Evolutionary conservation across 495 filamentous ascomycete genomes (phyloP), one percentile per base, ranked within the genome.

Genomic region (Amphirosellinia nigrospora): DNA sequence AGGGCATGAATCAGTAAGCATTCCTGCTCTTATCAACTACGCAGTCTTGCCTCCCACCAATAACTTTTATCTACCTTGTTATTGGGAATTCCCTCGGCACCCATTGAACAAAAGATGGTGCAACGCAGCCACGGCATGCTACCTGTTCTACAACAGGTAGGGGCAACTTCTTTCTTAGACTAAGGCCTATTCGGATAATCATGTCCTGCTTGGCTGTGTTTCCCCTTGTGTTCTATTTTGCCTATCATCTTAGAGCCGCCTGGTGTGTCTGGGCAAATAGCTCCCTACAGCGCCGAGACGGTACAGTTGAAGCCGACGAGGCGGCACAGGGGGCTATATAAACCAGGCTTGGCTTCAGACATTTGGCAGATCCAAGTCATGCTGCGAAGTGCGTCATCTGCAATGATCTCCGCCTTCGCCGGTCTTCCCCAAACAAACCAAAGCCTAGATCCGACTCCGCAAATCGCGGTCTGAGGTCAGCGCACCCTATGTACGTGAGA

Each of bases 301-400:
- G 67, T 30, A 45, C 58, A 58, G 67, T 21, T 36, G 41, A 46
- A 38, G 23, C 68, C 68, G 60, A 30, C 36, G 60, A 58, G 50
- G 60, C 68, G 38, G 60, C 68, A 70, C 59, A 70, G 58, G 60
- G 60, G 26, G 34, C 21, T 68, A 39, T 26, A 56, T 53, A 60
- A 56, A 69, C 53, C 55, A 45, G 46, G 46, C 68, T 70, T 70
- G 68, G 68, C 48, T 64, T 23, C 43, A n/a, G n/a, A 39, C 38
- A 55, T 56, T 48, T 67, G 52, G 41, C 52, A 36, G 50, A 59
- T 46, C 26, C 16, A 62, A 45, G 43, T 36, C 48, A 58, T 36
- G 59, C 56, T 58, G 52, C 30, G 60, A 56, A 26, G 60, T 36
- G 67, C 68, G 52, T 64, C 48, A 64, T 70, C 38, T 26, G 60